Evolutionary conservation across 2,329 filamentous ascomycete species (phyloP), one percentile per base, ranked within the genome.

Genomic region (Xylaria sp.): DNA sequence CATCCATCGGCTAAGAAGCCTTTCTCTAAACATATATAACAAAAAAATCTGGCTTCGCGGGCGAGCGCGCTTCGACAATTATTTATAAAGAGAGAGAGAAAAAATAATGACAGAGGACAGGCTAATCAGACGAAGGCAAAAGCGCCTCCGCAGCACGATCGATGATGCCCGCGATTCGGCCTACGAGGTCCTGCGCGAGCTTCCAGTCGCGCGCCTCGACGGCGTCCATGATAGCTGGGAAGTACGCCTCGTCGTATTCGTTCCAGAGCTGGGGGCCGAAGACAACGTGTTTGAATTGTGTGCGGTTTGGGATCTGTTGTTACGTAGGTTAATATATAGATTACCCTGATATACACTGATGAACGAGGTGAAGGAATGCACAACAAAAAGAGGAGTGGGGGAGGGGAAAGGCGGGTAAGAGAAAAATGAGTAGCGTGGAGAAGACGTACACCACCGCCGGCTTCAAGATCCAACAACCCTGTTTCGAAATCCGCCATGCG

Each of bases 211-310:
- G 86, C 4, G 84, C 86, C 69, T 92, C 88, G 46, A 97, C 84
- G 9, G 91, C 90, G 75, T 97, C 94, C 65, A 93, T 86, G 64
- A 97, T 91, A n/a, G 90, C 91, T 0, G 95, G 95, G 81, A 97
- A 97, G 69, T 88, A 88, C 0, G 87, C 87, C 36, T 91, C 87
- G 50, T 34, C 32, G 72, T 90, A 87, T 43, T 86, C 88, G 39
- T 90, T 90, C 91, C 93, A 94, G 2, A 88, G 83, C 75, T 93
- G 88, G 0, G 96, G 96, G 1, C 92, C 95, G 77, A 94, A 97
- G 65, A 99, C 82, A 76, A 97, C 87, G 80, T 97, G 96, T 80
- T 97, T 97, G 85, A 94, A 99, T 81, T 98, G 96, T 5, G 92
- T 92, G 71, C 95, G 90, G 74, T 93, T 93, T 45, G 93, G 92